These are phyloP conservation scores for Alternaria ventricosa DNA, from an alignment of 2,329 filamentous ascomycete genomes.

Conservation along the genomic window DNA sequence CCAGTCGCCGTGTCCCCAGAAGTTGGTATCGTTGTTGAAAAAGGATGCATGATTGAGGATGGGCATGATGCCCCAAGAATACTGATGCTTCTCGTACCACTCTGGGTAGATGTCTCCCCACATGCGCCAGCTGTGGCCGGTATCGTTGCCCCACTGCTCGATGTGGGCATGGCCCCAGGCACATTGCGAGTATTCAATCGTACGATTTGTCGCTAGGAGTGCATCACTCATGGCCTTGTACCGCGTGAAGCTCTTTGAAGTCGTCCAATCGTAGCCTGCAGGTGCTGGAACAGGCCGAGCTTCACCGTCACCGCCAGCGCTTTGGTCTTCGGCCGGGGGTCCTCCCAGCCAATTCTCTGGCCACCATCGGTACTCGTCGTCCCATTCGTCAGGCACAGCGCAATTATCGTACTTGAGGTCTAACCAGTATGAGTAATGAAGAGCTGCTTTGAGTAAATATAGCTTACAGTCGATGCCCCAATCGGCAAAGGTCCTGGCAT, in stretches of 20 bases:
- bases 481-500: slow-evolving; percentile 61
- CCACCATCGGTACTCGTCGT: slow-evolving; percentile 49
- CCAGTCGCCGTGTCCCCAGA: slow-evolving; percentile 33
- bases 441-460: neutral
- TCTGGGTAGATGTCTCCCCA: slow-evolving; percentile 30
- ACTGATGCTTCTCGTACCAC: slow-evolving; percentile 17
- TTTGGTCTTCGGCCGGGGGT: slow-evolving; percentile 52
- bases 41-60: slow-evolving; percentile 32
- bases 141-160: slow-evolving; percentile 41
- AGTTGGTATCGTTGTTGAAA: slow-evolving; percentile 24
- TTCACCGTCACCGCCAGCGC: slow-evolving; percentile 21
- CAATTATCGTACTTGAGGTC: slow-evolving; percentile 46
- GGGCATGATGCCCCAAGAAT: slow-evolving; percentile 21
- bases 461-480: slow-evolving; percentile 40
- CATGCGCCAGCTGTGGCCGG: slow-evolving; percentile 43
- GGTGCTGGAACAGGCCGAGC: slow-evolving; percentile 49
- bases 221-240: slow-evolving; percentile 58
- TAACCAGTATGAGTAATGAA: neutral
- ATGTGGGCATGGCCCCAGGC: slow-evolving; percentile 44
- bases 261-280: slow-evolving; percentile 58
- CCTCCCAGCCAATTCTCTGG: slow-evolving; percentile 46
- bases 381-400: slow-evolving; percentile 46
- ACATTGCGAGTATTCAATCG: slow-evolving; percentile 45
- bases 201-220: slow-evolving; percentile 46
- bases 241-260: slow-evolving; percentile 56